Conservation (phyloP, 495 filamentous ascomycete genomes). For the Penicillium goetzii region DNA sequence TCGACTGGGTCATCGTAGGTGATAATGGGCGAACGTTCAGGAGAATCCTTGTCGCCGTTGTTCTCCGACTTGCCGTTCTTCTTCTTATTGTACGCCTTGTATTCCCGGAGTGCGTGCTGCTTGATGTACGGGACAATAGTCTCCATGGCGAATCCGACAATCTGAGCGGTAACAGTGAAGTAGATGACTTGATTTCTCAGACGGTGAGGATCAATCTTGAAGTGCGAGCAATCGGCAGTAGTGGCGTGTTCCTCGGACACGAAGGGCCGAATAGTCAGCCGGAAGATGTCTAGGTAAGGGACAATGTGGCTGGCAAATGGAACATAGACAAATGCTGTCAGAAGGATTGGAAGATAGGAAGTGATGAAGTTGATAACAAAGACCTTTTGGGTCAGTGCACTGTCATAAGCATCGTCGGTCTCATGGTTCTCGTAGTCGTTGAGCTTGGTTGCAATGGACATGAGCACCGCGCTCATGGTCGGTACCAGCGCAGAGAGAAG, state of each 20-base stretch:
- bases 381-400: constrained; percentile 83
- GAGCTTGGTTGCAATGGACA: constrained; percentile 73
- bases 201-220: constrained; percentile 81
- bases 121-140: constrained; percentile 84
- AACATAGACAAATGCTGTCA: constrained; percentile 96
- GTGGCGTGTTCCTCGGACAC: constrained; percentile 68
- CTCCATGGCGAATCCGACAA: constrained; percentile 85
- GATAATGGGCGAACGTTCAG: constrained; percentile 25
- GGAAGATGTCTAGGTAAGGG: constrained; percentile 88
- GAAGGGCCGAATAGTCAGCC: constrained; percentile 73
- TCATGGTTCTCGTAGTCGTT: constrained; percentile 93
- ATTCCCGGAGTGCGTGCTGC: constrained; percentile 70
- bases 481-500: constrained; percentile 82
- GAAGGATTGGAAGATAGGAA: constrained; percentile 87
- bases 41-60: constrained; percentile 33
- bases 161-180: constrained; percentile 93
- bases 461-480: constrained; percentile 74
- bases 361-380: constrained; percentile 98
- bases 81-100: constrained; percentile 60
- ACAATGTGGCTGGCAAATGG: constrained; percentile 88
- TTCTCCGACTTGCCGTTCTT: constrained; percentile 31
- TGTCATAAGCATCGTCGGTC: constrained; percentile 76
- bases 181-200: constrained; percentile 94
- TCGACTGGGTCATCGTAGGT: constrained; percentile 61
- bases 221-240: constrained; percentile 58